Percentiles rank a stretch among this genome's conserved stretches.
These are phyloP conservation scores for Hippophae tibetana DNA, from an alignment of 306 rosid species.

Conservation along the genomic window DNA sequence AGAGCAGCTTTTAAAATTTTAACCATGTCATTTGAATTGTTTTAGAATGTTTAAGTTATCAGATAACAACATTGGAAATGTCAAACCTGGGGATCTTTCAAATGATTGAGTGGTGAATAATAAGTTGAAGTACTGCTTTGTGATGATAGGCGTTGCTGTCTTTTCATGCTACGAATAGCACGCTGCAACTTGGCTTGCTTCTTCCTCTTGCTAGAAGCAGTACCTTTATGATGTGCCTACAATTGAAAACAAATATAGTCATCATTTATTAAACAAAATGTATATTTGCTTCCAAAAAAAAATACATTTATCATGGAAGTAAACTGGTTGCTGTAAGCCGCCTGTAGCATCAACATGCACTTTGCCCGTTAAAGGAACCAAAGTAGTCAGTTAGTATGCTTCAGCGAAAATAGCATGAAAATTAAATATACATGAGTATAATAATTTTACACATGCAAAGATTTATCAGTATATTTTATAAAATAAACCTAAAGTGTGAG, in stretches of 20 bases:
- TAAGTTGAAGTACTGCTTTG: slow-evolving; percentile 37
- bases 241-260: slow-evolving; percentile 8
- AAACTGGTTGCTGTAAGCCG: neutral
- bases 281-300: neutral
- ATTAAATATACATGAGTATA: neutral
- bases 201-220: slow-evolving; percentile 77
- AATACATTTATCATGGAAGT: neutral
- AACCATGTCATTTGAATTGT: slow-evolving; percentile 6
- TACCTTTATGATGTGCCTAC: slow-evolving; percentile 85
- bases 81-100: slow-evolving; percentile 78
- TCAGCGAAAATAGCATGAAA: neutral
- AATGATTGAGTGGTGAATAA: slow-evolving; percentile 81
- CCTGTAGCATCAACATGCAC: neutral
- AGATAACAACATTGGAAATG: slow-evolving; percentile 5
- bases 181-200: slow-evolving; percentile 78
- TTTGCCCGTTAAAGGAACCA: neutral
- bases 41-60: neutral
- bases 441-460: neutral
- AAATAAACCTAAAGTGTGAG: neutral
- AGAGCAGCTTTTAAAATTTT: slow-evolving; percentile 10
- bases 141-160: slow-evolving; percentile 55
- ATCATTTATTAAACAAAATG: slow-evolving; percentile 6
- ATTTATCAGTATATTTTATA: neutral
- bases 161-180: slow-evolving; percentile 65
- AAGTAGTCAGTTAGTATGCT: neutral